Evolutionary conservation across 768 basidiomycete genomes (phyloP), one percentile per base, ranked within the genome.

Genomic region (Boletus vinaceobasis): DNA sequence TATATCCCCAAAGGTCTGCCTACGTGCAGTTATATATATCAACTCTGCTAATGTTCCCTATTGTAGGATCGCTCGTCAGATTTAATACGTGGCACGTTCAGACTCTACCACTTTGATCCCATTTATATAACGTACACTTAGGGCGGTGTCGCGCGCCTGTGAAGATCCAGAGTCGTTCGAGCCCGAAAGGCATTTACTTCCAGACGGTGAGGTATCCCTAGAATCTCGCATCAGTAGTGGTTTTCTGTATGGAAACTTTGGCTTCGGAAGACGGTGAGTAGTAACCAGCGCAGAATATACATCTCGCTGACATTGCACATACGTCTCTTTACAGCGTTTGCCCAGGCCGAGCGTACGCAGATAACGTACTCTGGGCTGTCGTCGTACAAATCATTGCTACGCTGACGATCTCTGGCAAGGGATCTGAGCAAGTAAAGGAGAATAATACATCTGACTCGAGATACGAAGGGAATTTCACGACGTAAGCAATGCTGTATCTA

Each of bases 391-490:
- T 50, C 17, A 19, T 50, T 3, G 49, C 49, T 32, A 40, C 49
- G 19, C 19, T 50, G 38, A 31, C 29, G 1, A 50, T 50, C 8
- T 40, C 39, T 31, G 39, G 21, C 19, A 9, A 21, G 21, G 39
- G n/a, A 7, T 14, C 39, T 6, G 29, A 32, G 9, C 29, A 13
- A 29, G 38, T 15, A 40, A 23, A 21, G 37, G 19, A 21, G n/a
- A 40, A 43, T 15, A 43, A 27, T 44, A 5, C 43, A n/a, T 31
- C 17, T 27, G 43, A 31, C 6, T n/a, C 43, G 7, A 43, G 26
- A 11, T 51, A 51, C 40, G 50, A 42, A 33, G 50, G 50, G 7
- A 51, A 32, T 43, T 51, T 43, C 40, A 51, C 50, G n/a, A 21
- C 50, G 39, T 50, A 23, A 40, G 49, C 49, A 10, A 23, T 17